phyloP scores from a whole-genome alignment of 257 asterid species.

The Solanum bulbocastanum region DNA sequence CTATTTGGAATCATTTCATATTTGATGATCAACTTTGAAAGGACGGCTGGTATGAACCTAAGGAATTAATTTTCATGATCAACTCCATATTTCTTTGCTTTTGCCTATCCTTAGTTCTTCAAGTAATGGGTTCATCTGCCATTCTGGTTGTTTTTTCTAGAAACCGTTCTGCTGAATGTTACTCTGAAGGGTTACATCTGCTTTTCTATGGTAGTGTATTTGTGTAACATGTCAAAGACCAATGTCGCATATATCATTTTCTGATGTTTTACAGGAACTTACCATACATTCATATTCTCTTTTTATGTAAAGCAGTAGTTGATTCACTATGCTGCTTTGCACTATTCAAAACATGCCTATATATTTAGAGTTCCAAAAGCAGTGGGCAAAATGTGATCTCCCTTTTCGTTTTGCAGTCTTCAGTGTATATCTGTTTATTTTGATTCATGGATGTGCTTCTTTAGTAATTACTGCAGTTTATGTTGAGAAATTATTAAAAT shows the following conservation, averaged over 20 bases:
- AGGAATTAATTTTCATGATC: neutral
- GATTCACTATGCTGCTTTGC: neutral
- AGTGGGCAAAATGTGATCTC: neutral
- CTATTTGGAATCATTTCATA: slow-evolving; percentile 63
- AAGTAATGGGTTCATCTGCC: neutral
- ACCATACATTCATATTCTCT: neutral
- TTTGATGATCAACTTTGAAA: slow-evolving; percentile 79
- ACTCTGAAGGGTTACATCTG: neutral
- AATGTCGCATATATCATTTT: neutral
- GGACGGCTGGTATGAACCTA: slow-evolving; percentile 40
- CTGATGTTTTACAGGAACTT: neutral
- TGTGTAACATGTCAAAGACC: neutral
- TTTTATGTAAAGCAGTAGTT: neutral
- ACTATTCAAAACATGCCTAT: neutral
- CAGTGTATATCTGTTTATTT: neutral
- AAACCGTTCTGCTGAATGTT: neutral
- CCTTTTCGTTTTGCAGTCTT: neutral
- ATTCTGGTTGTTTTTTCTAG: neutral
- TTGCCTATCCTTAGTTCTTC: neutral
- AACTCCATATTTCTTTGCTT: neutral
- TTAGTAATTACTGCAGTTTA: neutral
- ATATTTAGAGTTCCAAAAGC: neutral
- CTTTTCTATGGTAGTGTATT: neutral
- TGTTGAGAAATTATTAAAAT: neutral
- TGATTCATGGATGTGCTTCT: neutral